These are phyloP conservation scores for Aspergillus pseudotamarii DNA, from an alignment of 2,329 filamentous ascomycete genomes.

Conservation along the genomic window DNA sequence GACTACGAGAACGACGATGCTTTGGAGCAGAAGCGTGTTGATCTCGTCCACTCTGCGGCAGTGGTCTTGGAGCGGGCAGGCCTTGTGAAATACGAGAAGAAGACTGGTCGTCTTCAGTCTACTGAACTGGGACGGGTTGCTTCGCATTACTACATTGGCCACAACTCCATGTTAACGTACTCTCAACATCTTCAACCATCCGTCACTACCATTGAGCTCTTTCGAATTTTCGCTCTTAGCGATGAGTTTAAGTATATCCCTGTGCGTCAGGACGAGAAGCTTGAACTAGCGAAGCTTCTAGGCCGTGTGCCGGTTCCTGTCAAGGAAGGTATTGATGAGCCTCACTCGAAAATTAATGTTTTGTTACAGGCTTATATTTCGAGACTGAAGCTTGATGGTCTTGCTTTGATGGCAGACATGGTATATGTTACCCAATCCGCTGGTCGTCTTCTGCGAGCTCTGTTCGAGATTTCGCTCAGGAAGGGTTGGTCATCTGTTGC, in stretches of 20 bases:
- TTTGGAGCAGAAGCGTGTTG: conserved; percentile 95
- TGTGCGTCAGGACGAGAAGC: conserved; percentile 94
- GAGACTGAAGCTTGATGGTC: conserved; percentile 85
- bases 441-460: conserved; percentile 88
- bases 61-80: conserved; percentile 82
- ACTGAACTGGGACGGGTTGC: conserved; percentile 95
- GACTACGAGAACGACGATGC: conserved; percentile 93
- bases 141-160: conserved; percentile 97
- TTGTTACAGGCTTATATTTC: conserved; percentile 96
- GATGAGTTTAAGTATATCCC: conserved; percentile 99
- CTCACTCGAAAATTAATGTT: conserved; percentile 97
- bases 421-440: conserved; percentile 98
- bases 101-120: conserved; percentile 81
- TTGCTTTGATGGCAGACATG: conserved; percentile 96
- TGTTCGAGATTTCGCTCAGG: conserved; percentile 96
- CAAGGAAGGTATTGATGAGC: conserved; percentile 96
- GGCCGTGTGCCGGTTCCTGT: conserved; percentile 91
- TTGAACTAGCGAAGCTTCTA: conserved; percentile 90
- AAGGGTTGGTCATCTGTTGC: conserved; percentile 95
- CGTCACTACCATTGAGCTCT: conserved; percentile 91
- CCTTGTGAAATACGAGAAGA: conserved; percentile 93
- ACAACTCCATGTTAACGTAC: conserved; percentile 96
- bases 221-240: conserved; percentile 93
- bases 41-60: conserved; percentile 92
- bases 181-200: conserved; percentile 92